Base-by-base conservation (phyloP, 805 yeast species). In the Candida maris region DNA sequence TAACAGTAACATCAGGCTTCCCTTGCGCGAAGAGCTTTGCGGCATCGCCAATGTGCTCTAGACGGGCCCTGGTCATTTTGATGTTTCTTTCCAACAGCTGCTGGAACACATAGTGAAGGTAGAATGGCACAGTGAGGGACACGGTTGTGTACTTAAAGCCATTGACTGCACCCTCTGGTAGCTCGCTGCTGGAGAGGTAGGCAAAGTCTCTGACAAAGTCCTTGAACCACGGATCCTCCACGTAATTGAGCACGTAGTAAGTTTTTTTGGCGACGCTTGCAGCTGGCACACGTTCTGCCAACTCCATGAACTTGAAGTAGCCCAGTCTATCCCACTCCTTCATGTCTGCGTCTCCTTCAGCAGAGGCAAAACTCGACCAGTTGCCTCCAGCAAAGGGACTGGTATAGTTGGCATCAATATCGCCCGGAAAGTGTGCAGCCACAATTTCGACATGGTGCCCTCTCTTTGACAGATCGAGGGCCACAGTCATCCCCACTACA, bases 361-460 rank as follows among this genome's bases (percentile, higher is more conserved):
- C 27, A 8, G 28, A 8, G 2, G 84, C 85, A 58, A 77, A 76
- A 9, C 82, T 73, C 32, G 64, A 67, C 85, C 86, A 81, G 47
- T 80, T 76, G 30, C 86, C 88, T 4, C 87, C 87, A 0, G 86
- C 87, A 53, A 67, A 74, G 3, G 86, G 85, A 0, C 83, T 77
- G 3, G 84, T 70, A 51, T 76, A 81, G 7, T 68, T 68, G 27
- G 69, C 62, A 34, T 70, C 68, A 20, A 63, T 51, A 35, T 79
- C 85, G 1, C 83, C 81, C 1, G 85, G 85, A 19, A 79, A 52
- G 43, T 70, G 60, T 19, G 62, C 56, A 1, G 71, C 71, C 2
- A 74, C 48, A 18, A 74, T 57, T 2, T 70, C 60, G 5, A 73
- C 71, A 16, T 59, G 57, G 43, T 70, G 65, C 4, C 67, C 70